Evolutionary conservation across 179 eudicot species (phyloP).

Genomic region (Nepenthes alata): DNA sequence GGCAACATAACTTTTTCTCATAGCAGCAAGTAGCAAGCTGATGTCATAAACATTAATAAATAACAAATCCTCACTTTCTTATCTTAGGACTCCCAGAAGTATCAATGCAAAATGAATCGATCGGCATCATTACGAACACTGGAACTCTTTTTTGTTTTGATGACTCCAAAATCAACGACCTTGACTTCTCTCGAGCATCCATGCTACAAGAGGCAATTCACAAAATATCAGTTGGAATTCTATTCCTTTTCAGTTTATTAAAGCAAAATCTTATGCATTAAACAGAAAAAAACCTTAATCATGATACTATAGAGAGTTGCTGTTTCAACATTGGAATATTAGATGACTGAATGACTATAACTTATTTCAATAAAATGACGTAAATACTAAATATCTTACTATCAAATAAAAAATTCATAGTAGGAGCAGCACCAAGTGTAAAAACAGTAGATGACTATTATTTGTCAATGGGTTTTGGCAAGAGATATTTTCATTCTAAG

Average conservation of each 20-base stretch:
- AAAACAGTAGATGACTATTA: no score
- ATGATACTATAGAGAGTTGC: no score
- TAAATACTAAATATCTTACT: no score
- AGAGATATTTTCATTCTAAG: no score
- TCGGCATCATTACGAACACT: constrained; percentile 53
- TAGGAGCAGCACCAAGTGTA: no score
- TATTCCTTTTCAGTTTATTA: not conserved
- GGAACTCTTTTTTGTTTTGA: constrained; percentile 49
- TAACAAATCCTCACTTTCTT: constrained; percentile 23
- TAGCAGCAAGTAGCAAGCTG: constrained; percentile 2
- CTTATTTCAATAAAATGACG: no score
- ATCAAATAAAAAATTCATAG: no score
- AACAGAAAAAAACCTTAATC: no score
- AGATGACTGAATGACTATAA: no score
- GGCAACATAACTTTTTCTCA: not conserved
- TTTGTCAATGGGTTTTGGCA: no score
- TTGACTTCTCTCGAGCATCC: constrained; percentile 55
- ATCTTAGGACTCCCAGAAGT: constrained; percentile 37
- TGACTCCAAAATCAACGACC: constrained; percentile 30
- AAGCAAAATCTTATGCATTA: not conserved
- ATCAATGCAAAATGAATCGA: constrained; percentile 39
- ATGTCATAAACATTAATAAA: not conserved
- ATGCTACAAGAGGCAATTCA: constrained; percentile 26
- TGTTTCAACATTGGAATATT: no score
- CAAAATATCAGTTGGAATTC: not conserved